Evolutionary conservation across 257 asterid genomes (phyloP), one percentile per base, ranked within the genome.

Genomic region (Penstemon barbatus): DNA sequence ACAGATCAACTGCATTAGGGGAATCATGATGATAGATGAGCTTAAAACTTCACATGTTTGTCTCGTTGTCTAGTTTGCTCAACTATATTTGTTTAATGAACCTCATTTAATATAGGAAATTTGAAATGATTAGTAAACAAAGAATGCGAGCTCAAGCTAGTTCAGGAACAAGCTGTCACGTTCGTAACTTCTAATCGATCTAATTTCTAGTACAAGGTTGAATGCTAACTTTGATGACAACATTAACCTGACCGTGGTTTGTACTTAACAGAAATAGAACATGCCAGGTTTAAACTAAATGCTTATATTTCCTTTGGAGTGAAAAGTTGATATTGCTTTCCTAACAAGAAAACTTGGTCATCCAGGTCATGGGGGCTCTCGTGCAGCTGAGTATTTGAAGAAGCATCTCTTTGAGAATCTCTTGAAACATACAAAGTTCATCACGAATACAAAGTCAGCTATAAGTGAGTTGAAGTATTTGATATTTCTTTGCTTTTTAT

Each of bases 321-420:
- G 55, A 43, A 54, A 57, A 58, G 65, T 66, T 60, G 39, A 66
- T 73, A 46, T 56, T 48, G 11, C 58, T 68, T 63, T 61, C 65
- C 42, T 79, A 63, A 75, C 72, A 51, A 66, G 62, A 73, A 63
- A 70, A 46, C 57, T 71, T 61, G 77, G 69, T 75, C 61, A 58
- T 79, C 77, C 87, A 94, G 99, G 99, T 75, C 99, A 94, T 75
- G 97, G 99, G 76, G 99, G 99, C 51, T 81, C 96, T 60, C 97
- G 96, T 12, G 99, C 99, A 44, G 97, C 97, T 61, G 96, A 94
- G 74, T 94, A n/a, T 84, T 82, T 94, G 91, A 94, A 85, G 92
- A 81, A 75, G 76, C 92, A 89, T 78, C 96, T 94, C 61, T 94
- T 94, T 82, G 91, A 77, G 83, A 94, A 91, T 85, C 88, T 94